These are phyloP conservation scores for Dorcoceras hygrometricum DNA, from an alignment of 257 asterid species.

Conservation along the genomic window DNA sequence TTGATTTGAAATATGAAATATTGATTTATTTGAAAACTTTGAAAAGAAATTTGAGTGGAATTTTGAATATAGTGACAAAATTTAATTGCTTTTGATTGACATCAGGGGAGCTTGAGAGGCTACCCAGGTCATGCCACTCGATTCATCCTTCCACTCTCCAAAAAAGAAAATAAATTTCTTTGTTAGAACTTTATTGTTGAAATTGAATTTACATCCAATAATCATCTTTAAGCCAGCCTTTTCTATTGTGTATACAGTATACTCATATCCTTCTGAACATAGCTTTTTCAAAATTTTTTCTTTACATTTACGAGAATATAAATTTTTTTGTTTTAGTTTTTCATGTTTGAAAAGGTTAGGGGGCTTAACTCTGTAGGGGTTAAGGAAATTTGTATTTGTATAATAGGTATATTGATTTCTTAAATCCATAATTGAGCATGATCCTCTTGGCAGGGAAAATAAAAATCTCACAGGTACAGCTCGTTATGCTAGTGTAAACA, in stretches of 20 bases:
- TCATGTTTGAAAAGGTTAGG: background rate
- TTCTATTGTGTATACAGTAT: background rate
- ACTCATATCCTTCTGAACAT: background rate
- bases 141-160: background rate
- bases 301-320: background rate
- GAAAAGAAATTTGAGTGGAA: background rate
- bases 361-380: background rate
- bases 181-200: background rate
- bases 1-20: background rate
- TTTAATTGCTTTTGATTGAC: background rate
- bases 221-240: background rate
- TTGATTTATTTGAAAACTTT: background rate
- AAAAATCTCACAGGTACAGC: constrained; percentile 98
- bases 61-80: background rate
- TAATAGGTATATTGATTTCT: background rate
- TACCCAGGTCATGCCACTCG: background rate
- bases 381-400: too few relatives aligned
- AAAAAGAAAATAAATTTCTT: background rate
- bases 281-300: background rate
- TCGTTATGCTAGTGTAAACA: constrained; percentile 95
- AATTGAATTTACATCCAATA: background rate
- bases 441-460: constrained; percentile 64
- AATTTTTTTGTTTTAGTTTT: too few relatives aligned
- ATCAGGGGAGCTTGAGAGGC: background rate
- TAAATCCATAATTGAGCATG: too few relatives aligned